Evolutionary conservation across 176 grass and related monocot species (phyloP).

Genomic region (Canna indica): DNA sequence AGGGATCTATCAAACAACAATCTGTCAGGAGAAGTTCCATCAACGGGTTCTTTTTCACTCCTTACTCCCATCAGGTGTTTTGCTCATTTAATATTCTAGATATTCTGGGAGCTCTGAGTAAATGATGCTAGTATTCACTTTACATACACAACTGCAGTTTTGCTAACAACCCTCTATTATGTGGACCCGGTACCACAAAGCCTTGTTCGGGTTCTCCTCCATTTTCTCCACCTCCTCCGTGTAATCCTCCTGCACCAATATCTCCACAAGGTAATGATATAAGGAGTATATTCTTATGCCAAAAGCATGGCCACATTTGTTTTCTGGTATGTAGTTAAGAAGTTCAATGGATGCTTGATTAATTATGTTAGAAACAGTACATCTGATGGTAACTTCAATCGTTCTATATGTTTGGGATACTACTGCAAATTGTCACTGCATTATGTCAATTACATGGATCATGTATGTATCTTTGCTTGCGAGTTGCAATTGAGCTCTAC

Average conservation of each 20-base stretch:
- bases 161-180: conserved; percentile 14
- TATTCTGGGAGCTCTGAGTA: background rate
- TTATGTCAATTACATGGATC: too few species aligned
- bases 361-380: background rate
- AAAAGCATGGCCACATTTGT: background rate
- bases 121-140: background rate
- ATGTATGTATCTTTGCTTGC: too few species aligned
- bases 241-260: conserved; percentile 9
- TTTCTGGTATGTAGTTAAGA: background rate
- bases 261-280: background rate
- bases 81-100: background rate
- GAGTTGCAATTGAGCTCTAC: too few species aligned
- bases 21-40: background rate
- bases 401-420: too few species aligned
- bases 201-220: conserved; percentile 9
- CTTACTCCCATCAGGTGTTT: conserved; percentile 9
- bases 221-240: conserved; percentile 17
- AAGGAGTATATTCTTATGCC: background rate
- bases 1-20: conserved; percentile 15
- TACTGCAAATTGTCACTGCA: too few species aligned
- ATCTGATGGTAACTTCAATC: background rate
- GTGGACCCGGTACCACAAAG: background rate
- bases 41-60: background rate
- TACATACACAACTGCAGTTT: conserved; percentile 4
- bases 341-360: background rate